These are phyloP conservation scores for Mimosa bimucronata DNA, from an alignment of 306 rosid species.

Conservation along the genomic window DNA sequence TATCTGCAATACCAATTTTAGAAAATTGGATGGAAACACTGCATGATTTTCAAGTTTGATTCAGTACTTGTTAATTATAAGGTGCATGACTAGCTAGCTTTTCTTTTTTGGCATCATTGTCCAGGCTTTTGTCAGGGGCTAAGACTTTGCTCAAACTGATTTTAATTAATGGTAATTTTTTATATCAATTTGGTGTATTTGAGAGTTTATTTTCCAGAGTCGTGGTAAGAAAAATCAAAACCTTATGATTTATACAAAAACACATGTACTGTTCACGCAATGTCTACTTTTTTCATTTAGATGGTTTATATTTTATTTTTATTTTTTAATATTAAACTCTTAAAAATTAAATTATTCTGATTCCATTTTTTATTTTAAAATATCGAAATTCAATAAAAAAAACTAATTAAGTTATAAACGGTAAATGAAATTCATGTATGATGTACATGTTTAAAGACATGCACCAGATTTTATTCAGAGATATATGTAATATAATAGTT, in stretches of 20 bases:
- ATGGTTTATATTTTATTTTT: neutral
- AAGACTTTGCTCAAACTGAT: neutral
- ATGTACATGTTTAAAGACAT: neutral
- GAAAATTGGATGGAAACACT: constrained; percentile 59
- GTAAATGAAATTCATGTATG: neutral
- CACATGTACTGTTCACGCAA: neutral
- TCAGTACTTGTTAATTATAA: constrained; percentile 39
- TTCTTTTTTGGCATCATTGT: neutral
- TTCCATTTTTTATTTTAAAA: neutral
- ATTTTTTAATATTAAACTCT: neutral
- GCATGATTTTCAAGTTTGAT: constrained; percentile 41
- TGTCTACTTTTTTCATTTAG: neutral
- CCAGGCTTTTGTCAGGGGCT: neutral
- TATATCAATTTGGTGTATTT: neutral
- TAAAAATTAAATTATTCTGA: neutral
- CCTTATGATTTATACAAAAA: neutral
- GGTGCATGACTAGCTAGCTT: constrained; percentile 13
- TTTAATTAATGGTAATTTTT: neutral
- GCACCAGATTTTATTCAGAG: neutral
- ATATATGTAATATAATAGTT: neutral
- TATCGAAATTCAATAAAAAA: neutral
- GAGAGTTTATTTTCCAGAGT: neutral
- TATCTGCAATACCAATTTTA: constrained; percentile 46
- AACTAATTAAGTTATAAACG: neutral
- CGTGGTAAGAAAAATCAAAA: neutral